A percentile compares a stretch with the other conserved stretches of the same genome.
These are phyloP conservation scores for Nothomitra cinnamomea DNA, from an alignment of 2,329 filamentous ascomycete genomes.

Conservation along the genomic window DNA sequence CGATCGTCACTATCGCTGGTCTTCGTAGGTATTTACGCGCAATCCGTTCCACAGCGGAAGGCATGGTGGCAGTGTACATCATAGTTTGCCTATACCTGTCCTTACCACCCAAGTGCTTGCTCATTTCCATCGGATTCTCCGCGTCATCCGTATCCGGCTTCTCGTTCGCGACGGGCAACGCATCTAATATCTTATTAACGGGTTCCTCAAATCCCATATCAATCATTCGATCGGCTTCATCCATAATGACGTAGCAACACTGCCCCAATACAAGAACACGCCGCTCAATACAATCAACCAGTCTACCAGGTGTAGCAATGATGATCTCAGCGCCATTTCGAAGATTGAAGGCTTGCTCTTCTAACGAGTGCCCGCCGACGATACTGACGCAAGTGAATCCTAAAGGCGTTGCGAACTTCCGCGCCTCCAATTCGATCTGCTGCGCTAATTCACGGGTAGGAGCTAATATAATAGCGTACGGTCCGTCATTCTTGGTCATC, in stretches of 20 bases:
- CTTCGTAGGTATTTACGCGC: constrained; percentile 92
- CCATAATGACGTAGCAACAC: constrained; percentile 98
- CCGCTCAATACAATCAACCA: constrained; percentile 92
- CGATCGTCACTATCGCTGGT: constrained; percentile 86
- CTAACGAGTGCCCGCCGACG: constrained; percentile 89
- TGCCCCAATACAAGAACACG: constrained; percentile 83
- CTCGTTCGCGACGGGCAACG: constrained; percentile 79
- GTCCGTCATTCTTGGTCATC: constrained; percentile 78
- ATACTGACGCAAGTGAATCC: constrained; percentile 94
- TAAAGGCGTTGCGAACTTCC: constrained; percentile 76
- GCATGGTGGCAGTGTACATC: constrained; percentile 99
- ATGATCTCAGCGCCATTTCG: constrained; percentile 92
- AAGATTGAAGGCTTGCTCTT: constrained; percentile 81
- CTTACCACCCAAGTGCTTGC: constrained; percentile 52
- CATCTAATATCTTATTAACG: constrained; percentile 93
- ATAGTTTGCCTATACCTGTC: constrained; percentile 90
- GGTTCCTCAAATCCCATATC: constrained; percentile 96
- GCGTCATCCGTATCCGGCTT: constrained; percentile 90
- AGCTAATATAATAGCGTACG: constrained; percentile 91
- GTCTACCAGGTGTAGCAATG: constrained; percentile 92
- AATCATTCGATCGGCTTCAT: constrained; percentile 98
- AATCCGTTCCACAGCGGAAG: constrained; percentile 76
- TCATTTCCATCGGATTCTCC: constrained; percentile 76
- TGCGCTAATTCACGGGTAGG: constrained; percentile 95
- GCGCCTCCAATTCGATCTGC: constrained; percentile 88